Conservation (phyloP, 306 rosid genomes). For the Senna siamea region DNA sequence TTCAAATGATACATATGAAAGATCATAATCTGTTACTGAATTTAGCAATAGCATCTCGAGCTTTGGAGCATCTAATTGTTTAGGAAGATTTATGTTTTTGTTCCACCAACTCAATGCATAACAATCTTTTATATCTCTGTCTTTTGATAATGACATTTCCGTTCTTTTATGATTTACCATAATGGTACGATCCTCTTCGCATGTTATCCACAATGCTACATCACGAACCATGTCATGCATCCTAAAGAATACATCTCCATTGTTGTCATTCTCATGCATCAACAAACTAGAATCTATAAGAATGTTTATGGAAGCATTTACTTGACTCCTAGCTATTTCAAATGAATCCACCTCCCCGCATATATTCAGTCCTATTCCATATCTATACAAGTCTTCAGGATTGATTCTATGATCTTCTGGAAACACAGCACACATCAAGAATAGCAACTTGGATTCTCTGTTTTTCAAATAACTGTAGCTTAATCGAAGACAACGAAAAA, state of each 20-base stretch:
- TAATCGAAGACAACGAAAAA: not conserved
- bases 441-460: not conserved
- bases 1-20: not conserved
- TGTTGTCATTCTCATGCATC: not conserved
- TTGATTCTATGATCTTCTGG: not conserved
- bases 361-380: not conserved
- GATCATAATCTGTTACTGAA: too few species aligned
- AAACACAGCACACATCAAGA: not conserved
- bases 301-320: not conserved
- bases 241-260: not conserved
- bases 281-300: not conserved
- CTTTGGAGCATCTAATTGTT: not conserved
- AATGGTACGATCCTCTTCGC: not conserved
- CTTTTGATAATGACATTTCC: not conserved
- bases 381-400: not conserved
- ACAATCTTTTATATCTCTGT: not conserved
- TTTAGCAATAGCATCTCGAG: not conserved
- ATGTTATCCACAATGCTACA: not conserved
- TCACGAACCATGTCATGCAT: conserved; percentile 2
- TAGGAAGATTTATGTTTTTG: not conserved
- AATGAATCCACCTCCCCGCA: not conserved
- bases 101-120: not conserved
- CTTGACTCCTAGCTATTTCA: not conserved
- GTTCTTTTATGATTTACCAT: not conserved
- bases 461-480: not conserved